Evolutionary conservation across 768 basidiomycete genomes (phyloP).

Genomic region (Tricholoma flavovirens): DNA sequence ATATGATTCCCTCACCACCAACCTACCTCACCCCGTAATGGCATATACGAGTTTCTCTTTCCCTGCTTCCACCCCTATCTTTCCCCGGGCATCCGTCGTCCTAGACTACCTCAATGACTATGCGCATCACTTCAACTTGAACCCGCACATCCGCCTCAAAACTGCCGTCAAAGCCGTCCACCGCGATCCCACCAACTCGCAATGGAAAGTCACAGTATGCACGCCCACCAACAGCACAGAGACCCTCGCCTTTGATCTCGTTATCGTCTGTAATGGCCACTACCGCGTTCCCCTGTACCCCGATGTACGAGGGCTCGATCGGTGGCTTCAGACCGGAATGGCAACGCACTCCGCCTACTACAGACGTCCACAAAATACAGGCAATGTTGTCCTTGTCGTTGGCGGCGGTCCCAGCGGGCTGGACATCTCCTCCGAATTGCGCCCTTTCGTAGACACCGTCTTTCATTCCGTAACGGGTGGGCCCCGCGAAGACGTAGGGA

Average conservation of each 20-base stretch:
- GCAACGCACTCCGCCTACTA: slow-evolving; percentile 69
- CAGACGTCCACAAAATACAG: slow-evolving; percentile 42
- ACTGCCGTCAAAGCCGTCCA: slow-evolving; percentile 44
- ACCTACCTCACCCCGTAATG: slow-evolving; percentile 78
- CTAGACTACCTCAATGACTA: slow-evolving; percentile 65
- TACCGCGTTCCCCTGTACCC: slow-evolving; percentile 65
- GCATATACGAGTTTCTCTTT: slow-evolving; percentile 57
- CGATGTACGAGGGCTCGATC: slow-evolving; percentile 47
- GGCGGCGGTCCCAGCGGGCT: slow-evolving; percentile 60
- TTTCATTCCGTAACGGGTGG: slow-evolving; percentile 49
- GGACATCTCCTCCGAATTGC: slow-evolving; percentile 62
- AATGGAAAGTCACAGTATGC: slow-evolving; percentile 47
- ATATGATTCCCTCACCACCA: slow-evolving; percentile 77
- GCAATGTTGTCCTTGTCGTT: slow-evolving; percentile 39
- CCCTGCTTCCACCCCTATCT: slow-evolving; percentile 67
- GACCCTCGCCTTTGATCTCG: slow-evolving; percentile 45
- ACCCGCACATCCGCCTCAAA: slow-evolving; percentile 53
- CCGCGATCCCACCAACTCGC: slow-evolving; percentile 27
- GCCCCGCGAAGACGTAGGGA: slow-evolving; percentile 23
- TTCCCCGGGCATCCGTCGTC: slow-evolving; percentile 56
- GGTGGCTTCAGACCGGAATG: slow-evolving; percentile 48
- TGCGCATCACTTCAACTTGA: slow-evolving; percentile 52
- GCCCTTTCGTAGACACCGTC: slow-evolving; percentile 35
- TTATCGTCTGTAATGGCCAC: slow-evolving; percentile 76
- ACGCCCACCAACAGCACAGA: slow-evolving; percentile 16